These are phyloP conservation scores for Juglanconis juglandina DNA, from an alignment of 2,329 filamentous ascomycete genomes.

Conservation along the genomic window DNA sequence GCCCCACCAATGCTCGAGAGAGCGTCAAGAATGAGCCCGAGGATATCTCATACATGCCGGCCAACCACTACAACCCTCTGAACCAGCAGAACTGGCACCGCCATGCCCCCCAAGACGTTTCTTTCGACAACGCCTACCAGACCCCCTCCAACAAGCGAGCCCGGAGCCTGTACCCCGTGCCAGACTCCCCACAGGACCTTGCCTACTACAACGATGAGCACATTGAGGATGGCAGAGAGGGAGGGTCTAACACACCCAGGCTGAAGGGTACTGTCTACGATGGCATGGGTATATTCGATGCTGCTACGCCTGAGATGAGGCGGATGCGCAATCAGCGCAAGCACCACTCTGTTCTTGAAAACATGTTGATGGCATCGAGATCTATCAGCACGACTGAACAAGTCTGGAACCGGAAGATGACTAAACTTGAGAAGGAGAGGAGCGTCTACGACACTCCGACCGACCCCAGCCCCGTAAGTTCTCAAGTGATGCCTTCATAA, in stretches of 20 bases:
- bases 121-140: not conserved
- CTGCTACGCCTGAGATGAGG: slow-evolving; percentile 69
- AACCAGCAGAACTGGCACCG: slow-evolving; percentile 10
- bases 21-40: slow-evolving; percentile 5
- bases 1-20: not conserved
- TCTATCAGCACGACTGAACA: slow-evolving; percentile 62
- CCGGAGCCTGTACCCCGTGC: slow-evolving; percentile 1
- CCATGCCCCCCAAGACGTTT: not conserved
- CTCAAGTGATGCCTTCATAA: not conserved
- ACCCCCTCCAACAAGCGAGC: not conserved
- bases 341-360: slow-evolving; percentile 64
- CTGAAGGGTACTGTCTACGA: slow-evolving; percentile 73
- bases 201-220: slow-evolving; percentile 19
- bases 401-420: slow-evolving; percentile 52
- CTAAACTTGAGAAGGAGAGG: slow-evolving; percentile 48
- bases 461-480: slow-evolving; percentile 45
- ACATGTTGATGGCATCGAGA: slow-evolving; percentile 62
- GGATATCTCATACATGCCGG: not conserved
- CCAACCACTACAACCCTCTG: slow-evolving; percentile 3
- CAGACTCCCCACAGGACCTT: slow-evolving; percentile 6
- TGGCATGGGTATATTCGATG: slow-evolving; percentile 79
- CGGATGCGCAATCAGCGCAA: slow-evolving; percentile 77
- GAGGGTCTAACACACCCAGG: slow-evolving; percentile 34
- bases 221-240: slow-evolving; percentile 22
- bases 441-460: slow-evolving; percentile 61